phyloP scores from a whole-genome alignment of 306 rosid genomes.

The Argentina anserina region DNA sequence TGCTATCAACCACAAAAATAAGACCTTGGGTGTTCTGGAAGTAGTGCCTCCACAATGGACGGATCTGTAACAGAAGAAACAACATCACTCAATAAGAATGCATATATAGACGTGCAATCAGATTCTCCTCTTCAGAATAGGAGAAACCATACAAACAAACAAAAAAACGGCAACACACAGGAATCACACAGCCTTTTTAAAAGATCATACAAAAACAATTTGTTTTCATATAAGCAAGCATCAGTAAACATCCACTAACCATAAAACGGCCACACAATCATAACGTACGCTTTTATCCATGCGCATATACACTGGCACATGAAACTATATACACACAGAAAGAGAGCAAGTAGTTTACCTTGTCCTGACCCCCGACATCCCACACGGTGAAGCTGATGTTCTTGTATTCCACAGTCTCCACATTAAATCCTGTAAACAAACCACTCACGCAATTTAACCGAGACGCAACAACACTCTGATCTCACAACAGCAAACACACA shows the following conservation, averaged over 20 bases:
- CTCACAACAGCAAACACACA: neutral
- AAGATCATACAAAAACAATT: neutral
- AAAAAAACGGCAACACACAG: too few relatives aligned
- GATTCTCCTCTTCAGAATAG: neutral
- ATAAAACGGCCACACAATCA: neutral
- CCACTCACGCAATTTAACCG: slow-evolving; percentile 1
- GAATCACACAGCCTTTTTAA: neutral
- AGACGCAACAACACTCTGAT: neutral
- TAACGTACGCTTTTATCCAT: neutral
- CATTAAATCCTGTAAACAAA: slow-evolving; percentile 72
- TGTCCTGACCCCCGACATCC: slow-evolving; percentile 99
- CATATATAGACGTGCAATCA: slow-evolving; percentile 3
- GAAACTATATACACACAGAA: neutral
- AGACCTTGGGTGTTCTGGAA: slow-evolving; percentile 99
- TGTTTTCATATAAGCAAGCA: neutral
- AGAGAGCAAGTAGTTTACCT: slow-evolving; percentile 37
- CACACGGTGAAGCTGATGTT: slow-evolving; percentile 99
- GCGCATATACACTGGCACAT: neutral
- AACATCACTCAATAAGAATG: slow-evolving; percentile 15
- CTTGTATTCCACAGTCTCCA: slow-evolving; percentile 96
- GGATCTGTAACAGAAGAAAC: slow-evolving; percentile 53
- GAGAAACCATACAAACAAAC: neutral
- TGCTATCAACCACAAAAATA: slow-evolving; percentile 96
- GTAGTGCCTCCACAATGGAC: slow-evolving; percentile 98
- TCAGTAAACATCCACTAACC: neutral